phyloP scores from a whole-genome alignment of 768 basidiomycete species.

The Boletus subparvulus region DNA sequence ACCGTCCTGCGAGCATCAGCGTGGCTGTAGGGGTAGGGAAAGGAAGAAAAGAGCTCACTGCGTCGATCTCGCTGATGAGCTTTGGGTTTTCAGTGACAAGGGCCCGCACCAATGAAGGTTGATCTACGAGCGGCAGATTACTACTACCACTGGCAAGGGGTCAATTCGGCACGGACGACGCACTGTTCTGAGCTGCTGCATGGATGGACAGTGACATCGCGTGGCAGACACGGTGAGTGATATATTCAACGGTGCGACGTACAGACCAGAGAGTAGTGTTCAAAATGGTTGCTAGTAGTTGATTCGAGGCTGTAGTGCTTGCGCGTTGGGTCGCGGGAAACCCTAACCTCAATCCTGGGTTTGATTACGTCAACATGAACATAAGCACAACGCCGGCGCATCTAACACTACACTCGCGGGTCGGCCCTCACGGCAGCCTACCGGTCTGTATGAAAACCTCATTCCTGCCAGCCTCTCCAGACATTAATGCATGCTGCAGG shows the following conservation, averaged over 20 bases:
- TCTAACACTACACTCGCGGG: too few species aligned
- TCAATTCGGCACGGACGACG: neutral
- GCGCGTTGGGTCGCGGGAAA: constrained; percentile 7
- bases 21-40: rapidly evolving
- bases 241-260: neutral
- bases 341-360: constrained; percentile 28
- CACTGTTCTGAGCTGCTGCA: constrained; percentile 69
- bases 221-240: neutral
- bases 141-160: neutral
- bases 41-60: constrained; percentile 38
- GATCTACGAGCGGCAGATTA: constrained; percentile 44
- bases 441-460: neutral
- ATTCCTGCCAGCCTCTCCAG: constrained; percentile 1
- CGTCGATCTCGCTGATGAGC: constrained; percentile 61
- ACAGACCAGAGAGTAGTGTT: neutral
- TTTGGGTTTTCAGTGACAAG: constrained; percentile 62
- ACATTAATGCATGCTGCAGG: neutral
- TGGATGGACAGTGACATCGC: constrained; percentile 53
- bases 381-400: too few species aligned
- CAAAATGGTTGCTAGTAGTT: neutral
- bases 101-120: constrained; percentile 65
- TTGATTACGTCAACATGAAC: constrained; percentile 3
- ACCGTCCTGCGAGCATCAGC: constrained; percentile 52
- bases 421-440: too few species aligned
- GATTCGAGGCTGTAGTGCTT: neutral